A percentile compares a stretch with the other conserved stretches of the same genome.
phyloP scores from a whole-genome alignment of 129 eudicot species.

The Chrysanthemum lavandulifolium region DNA sequence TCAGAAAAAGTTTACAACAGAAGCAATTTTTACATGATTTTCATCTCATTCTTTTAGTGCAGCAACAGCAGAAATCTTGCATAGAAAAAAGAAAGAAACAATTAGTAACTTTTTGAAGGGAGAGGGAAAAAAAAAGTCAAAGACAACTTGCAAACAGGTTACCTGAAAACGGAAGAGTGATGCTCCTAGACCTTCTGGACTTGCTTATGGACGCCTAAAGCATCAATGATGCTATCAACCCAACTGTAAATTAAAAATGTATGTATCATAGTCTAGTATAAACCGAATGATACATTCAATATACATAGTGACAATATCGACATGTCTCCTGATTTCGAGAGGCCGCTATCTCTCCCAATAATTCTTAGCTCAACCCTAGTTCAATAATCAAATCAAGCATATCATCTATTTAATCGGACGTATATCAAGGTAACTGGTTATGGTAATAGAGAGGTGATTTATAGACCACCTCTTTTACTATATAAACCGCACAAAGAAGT shows the following conservation, averaged over 20 bases:
- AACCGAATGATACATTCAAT: neutral
- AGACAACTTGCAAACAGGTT: neutral
- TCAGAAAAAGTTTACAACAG: constrained; percentile 3
- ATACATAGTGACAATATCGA: too few relatives aligned
- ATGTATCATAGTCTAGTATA: neutral
- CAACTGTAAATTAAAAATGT: constrained; percentile 48
- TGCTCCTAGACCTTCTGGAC: constrained; percentile 51
- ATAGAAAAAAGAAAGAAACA: neutral
- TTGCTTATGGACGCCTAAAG: constrained; percentile 54
- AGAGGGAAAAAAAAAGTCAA: neutral
- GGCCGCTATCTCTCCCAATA: too few relatives aligned
- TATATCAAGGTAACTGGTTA: too few relatives aligned
- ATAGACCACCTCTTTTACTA: too few relatives aligned
- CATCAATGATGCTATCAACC: constrained; percentile 76
- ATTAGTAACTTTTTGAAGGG: neutral
- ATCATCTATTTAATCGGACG: too few relatives aligned
- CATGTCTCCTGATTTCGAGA: too few relatives aligned
- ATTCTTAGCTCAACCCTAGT: too few relatives aligned
- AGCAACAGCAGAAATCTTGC: constrained; percentile 8
- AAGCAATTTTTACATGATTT: neutral
- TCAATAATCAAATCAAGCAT: too few relatives aligned
- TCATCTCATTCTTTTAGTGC: constrained; percentile 3
- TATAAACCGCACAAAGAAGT: too few relatives aligned
- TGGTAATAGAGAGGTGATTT: too few relatives aligned
- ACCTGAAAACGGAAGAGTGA: constrained; percentile 21